Conservation (phyloP, 1,139 yeast species). For the Candida sp. region DNA sequence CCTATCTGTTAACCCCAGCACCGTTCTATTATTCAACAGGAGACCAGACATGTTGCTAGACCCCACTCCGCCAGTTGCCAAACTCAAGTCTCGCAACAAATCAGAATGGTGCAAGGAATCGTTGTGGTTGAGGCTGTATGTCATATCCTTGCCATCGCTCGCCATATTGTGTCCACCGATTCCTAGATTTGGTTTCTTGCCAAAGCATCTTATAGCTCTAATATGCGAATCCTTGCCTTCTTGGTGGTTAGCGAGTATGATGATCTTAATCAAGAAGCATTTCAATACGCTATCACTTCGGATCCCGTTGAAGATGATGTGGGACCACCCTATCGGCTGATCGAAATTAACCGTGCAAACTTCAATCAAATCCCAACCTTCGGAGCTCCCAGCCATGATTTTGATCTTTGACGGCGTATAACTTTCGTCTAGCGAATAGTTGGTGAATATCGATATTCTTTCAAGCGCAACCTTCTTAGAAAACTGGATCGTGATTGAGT, state of each 20-base stretch:
- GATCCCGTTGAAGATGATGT: slow-evolving; percentile 66
- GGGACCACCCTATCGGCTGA: slow-evolving; percentile 90
- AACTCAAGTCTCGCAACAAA: slow-evolving; percentile 32
- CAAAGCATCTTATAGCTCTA: slow-evolving; percentile 61
- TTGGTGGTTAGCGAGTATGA: slow-evolving; percentile 85
- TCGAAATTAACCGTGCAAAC: slow-evolving; percentile 69
- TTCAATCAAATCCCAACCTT: slow-evolving; percentile 77
- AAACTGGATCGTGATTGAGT: slow-evolving; percentile 79
- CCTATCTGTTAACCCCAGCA: slow-evolving; percentile 9
- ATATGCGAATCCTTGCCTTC: slow-evolving; percentile 97
- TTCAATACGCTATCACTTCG: slow-evolving; percentile 65
- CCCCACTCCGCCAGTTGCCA: slow-evolving; percentile 23
- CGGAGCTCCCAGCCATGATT: slow-evolving; percentile 82
- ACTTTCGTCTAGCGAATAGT: slow-evolving; percentile 78
- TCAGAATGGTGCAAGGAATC: slow-evolving; percentile 21
- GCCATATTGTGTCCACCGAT: background rate
- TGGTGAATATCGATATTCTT: slow-evolving; percentile 72
- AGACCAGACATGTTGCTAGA: slow-evolving; percentile 29
- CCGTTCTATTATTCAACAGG: slow-evolving; percentile 27
- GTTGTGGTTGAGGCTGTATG: background rate
- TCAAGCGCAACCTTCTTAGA: slow-evolving; percentile 76
- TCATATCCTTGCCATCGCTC: background rate
- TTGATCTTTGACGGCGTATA: slow-evolving; percentile 84
- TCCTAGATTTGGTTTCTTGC: slow-evolving; percentile 28
- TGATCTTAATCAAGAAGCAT: slow-evolving; percentile 72